Conservation (phyloP, 768 basidiomycete species). For the Serendipita sp. region DNA sequence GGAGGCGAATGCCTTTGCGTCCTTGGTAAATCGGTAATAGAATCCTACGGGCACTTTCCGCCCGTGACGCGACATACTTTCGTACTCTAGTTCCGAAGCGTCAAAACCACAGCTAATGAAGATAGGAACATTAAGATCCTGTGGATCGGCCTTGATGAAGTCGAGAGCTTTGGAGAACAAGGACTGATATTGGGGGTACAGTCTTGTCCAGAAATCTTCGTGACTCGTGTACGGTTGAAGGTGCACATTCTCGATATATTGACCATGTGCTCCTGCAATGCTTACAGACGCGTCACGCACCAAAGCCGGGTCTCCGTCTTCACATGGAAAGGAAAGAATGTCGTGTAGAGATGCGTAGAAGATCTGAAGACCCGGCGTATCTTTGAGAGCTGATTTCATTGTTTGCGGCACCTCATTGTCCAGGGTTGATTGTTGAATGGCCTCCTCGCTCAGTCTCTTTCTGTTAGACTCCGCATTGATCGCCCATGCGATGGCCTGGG, state of each 20-base stretch:
- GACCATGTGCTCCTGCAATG: conserved; percentile 66
- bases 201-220: conserved; percentile 54
- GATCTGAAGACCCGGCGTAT: conserved; percentile 32
- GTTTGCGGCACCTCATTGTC: conserved; percentile 16
- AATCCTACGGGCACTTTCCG: conserved; percentile 81
- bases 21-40: conserved; percentile 67
- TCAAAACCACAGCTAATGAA: conserved; percentile 75
- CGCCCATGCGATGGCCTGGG: conserved; percentile 81
- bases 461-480: conserved; percentile 80
- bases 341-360: conserved; percentile 95
- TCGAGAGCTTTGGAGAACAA: conserved; percentile 52
- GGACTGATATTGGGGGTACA: conserved; percentile 53
- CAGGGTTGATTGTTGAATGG: conserved; percentile 16
- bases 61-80: conserved; percentile 81
- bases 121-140: conserved; percentile 18
- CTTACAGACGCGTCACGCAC: conserved; percentile 80
- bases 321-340: conserved; percentile 81
- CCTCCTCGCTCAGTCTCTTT: conserved; percentile 41
- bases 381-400: conserved; percentile 21
- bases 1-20: conserved; percentile 50
- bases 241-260: conserved; percentile 78
- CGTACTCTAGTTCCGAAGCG: conserved; percentile 81
- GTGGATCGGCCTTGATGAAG: conserved; percentile 77
- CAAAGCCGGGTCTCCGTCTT: conserved; percentile 69
- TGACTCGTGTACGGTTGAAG: conserved; percentile 56